Evolutionary conservation across 1,284 basidiomycete genomes (phyloP), one percentile per base, ranked within the genome.

Genomic region (Melampsora americana): DNA sequence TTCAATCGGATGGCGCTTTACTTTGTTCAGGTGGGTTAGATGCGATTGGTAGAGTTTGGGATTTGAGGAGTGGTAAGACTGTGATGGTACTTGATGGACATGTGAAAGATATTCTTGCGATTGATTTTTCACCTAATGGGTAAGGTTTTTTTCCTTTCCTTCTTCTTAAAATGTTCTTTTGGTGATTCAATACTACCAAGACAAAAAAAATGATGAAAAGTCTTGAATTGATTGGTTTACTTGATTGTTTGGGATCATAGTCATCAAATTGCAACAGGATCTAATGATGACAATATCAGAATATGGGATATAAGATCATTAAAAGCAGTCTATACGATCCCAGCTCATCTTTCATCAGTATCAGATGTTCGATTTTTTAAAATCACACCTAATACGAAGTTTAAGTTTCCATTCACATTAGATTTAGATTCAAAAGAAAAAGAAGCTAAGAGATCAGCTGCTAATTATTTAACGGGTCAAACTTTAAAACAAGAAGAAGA

Each of bases 61-160:
- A 99, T 83, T 81, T 95, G 35, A 88, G 96, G 64, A 96, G 95
- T 6, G 96, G 96, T 0, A 86, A 92, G 80, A 96, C 95, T 0
- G 93, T 94, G 0, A 98, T 99, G 95, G 93, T 99, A 1, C 88
- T 99, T 23, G 95, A 98, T 79, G 96, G 96, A 0, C 96, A 99
- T 80, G 92, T 95, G 2, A 90, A 95, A 83, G 90, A 93, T 78
- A 95, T 99, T 78, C 90, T 94, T 77, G 86, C 91, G 1, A 90
- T 97, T 80, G 90, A 90, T 77, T 99, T 98, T 83, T 93, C 93
- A 26, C 94, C 95, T 7, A 99, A 96, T 80, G 94, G 95, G 89
- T 95, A 82, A 79, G 87, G 81, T 78, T 77, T 42, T 71, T 80
- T 32, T 11, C 28, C 77, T 60, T 20, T 78, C 61, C n/a, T 59